Base-by-base conservation (phyloP, 345 rosid genomes). In the Bruguiera gymnorhiza region DNA sequence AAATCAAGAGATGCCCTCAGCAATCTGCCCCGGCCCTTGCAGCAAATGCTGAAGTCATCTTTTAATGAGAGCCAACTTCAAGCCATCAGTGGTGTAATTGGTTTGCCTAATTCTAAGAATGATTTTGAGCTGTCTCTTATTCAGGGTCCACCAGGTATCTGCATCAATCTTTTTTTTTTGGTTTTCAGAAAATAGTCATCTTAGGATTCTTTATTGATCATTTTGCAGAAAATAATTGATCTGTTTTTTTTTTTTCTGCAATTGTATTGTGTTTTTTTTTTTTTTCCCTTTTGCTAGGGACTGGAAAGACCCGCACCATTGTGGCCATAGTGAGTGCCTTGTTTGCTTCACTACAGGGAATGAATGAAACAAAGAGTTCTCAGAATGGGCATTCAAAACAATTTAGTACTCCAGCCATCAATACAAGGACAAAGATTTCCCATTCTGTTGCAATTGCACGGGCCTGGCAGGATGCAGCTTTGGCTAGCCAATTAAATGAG, bases 131-230 rank as follows among this genome's bases (percentile, higher is more conserved):
- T 94, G 71, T 89, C 97, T 67, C 98, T 94, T 62, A 88, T 94
- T 76, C 98, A 94, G 87, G 98, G 98, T 60, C 98, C 98, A 77
- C 98, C 98, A 85, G 98, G 98, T 91, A 82, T 68, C 70, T 67
- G 21, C 62, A 55, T 52, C 60, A 55, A 15, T 56, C 62, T 24
- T 26, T 62, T 15, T 24, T 66, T 24, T 70, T 37, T 62, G 24
- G 24, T 27, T 56, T n/a, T 11, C 13, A 23, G 26, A 21, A 27
- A 24, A 21, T 56, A 56, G 60, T 21, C 19, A 3, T 43, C 50
- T 43, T 43, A 43, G 46, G 15, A 39, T 39, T 39, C 46, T 15
- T 13, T 70, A 36, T 55, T 61, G 52, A 11, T 55, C 57, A 37
- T 29, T 66, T 26, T 70, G 30, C 66, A 57, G 62, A 56, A 50